Base-by-base conservation (phyloP, 164 flowering plant genomes). In the Dillenia turbinata region DNA sequence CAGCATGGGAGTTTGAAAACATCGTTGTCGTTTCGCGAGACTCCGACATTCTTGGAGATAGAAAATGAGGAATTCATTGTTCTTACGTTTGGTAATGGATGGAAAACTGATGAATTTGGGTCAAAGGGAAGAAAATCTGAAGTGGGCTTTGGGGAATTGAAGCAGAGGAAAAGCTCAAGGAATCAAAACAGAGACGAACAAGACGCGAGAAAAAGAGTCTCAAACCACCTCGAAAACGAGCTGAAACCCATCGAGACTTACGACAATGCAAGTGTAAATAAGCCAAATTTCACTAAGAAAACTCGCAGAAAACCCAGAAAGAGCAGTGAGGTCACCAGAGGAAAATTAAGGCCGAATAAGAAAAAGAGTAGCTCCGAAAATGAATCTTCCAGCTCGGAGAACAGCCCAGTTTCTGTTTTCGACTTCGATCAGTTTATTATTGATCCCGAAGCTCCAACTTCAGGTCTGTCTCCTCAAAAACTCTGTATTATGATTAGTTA, bases 381-480 rank as follows among this genome's bases (percentile, higher is more conserved):
- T n/a, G 56, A 44, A 52, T 45, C 22, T 47, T 51, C 64, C 63
- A 71, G 67, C 56, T 81, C 81, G 0, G 78, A 85, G 45, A 83
- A 85, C 61, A 77, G 73, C 10, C 91, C 88, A 1, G 80, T 81
- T 58, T 83, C 90, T 17, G 81, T 83, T 77, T 84, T 91, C 61
- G 86, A 89, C 69, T 71, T 65, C 22, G 59, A 64, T 47, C 75
- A 80, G 50, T 81, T 72, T 63, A 56, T 69, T 22, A 55, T 44
- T 44, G 80, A 74, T 71, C 69, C 62, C 9, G 71, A 75, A 65
- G 62, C 50, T 56, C 50, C 71, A 8, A 40, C 53, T 46, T 69
- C 88, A 75, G 86, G 88, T 82, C 59, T 56, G 67, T 52, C 58
- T 64, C 56, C 46, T 71, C 46, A 45, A 8, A 26, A 26, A 2